Evolutionary conservation across 306 rosid genomes (phyloP).

Genomic region (Astragalus membranaceus): DNA sequence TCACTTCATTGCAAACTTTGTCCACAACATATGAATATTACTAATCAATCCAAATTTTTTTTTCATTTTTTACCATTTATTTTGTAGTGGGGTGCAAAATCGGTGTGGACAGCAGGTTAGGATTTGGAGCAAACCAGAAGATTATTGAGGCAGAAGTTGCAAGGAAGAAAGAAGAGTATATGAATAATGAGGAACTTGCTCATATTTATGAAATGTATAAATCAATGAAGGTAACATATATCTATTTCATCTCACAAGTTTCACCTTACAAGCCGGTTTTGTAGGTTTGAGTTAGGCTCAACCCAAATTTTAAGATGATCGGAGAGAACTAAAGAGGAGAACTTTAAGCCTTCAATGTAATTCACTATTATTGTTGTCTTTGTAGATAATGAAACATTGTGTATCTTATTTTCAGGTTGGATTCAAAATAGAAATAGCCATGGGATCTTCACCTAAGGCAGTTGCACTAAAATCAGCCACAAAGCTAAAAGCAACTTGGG

Average conservation of each 20-base stretch:
- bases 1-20: too few relatives aligned
- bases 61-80: neutral
- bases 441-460: conserved; percentile 45
- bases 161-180: conserved; percentile 36
- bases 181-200: conserved; percentile 27
- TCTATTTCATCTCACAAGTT: too few relatives aligned
- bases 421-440: conserved; percentile 37
- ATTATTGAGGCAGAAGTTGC: conserved; percentile 34
- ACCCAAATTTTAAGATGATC: too few relatives aligned
- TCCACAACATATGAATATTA: neutral
- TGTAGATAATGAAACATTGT: neutral
- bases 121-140: conserved; percentile 43
- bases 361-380: neutral
- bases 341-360: too few relatives aligned
- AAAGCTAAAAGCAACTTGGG: conserved; percentile 56
- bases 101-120: conserved; percentile 36
- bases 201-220: conserved; percentile 35
- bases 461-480: conserved; percentile 42
- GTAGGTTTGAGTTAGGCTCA: too few relatives aligned
- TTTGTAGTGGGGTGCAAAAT: conserved; percentile 59
- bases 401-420: conserved; percentile 42
- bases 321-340: too few relatives aligned
- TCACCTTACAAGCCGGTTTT: too few relatives aligned
- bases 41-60: neutral
- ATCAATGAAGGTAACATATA: conserved; percentile 31